phyloP scores from a whole-genome alignment of 768 basidiomycete genomes.

The Trametes cubensis region DNA sequence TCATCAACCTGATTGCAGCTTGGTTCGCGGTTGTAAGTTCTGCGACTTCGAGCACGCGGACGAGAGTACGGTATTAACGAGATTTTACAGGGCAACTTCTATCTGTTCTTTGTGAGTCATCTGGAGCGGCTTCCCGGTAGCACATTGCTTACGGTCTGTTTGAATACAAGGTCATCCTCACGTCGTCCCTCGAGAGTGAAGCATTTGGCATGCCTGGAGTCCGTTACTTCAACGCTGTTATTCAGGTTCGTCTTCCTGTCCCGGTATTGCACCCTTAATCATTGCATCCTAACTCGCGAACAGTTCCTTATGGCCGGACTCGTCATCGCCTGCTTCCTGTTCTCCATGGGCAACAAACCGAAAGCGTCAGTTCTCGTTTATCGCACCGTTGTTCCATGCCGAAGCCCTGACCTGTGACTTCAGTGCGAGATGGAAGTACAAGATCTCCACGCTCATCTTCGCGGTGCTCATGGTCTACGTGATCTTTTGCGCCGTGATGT shows the following conservation, averaged over 20 bases:
- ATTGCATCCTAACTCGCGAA: background rate
- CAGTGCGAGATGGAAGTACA: slow-evolving; percentile 87
- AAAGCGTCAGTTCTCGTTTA: slow-evolving; percentile 58
- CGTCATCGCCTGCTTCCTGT: slow-evolving; percentile 87
- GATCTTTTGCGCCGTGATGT: slow-evolving; percentile 79
- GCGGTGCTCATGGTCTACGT: slow-evolving; percentile 83
- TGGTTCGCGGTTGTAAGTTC: slow-evolving; percentile 88
- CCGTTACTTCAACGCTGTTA: slow-evolving; percentile 70
- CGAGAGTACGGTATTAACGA: background rate
- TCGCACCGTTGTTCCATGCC: background rate
- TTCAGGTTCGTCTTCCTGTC: slow-evolving; percentile 56
- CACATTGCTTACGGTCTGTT: slow-evolving; percentile 6
- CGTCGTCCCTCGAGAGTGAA: slow-evolving; percentile 80
- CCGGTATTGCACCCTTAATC: background rate
- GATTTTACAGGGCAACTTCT: slow-evolving; percentile 80
- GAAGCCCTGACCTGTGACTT: background rate
- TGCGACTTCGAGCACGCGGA: background rate
- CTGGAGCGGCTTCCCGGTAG: background rate
- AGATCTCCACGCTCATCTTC: slow-evolving; percentile 70
- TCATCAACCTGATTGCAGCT: slow-evolving; percentile 83
- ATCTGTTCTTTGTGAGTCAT: slow-evolving; percentile 82
- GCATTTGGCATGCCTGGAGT: slow-evolving; percentile 67
- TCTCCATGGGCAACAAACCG: slow-evolving; percentile 96
- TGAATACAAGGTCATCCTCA: slow-evolving; percentile 70
- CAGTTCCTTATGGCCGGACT: slow-evolving; percentile 85